A percentile compares a stretch with the other conserved stretches of the same genome.
Evolutionary conservation across 176 grass and related monocot genomes (phyloP).

Genomic region (Carex pumila): DNA sequence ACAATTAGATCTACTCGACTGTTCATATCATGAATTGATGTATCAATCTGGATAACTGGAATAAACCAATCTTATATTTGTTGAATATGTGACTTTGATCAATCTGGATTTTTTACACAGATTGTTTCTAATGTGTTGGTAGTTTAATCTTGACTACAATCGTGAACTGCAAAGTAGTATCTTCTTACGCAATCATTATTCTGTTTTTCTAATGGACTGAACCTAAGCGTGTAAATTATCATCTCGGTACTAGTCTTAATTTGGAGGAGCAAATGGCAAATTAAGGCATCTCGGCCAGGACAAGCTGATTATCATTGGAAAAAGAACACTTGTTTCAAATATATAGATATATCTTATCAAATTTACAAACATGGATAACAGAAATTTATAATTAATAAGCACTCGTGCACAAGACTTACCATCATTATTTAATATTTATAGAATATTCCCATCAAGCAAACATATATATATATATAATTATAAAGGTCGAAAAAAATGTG

Average conservation of each 20-base stretch:
- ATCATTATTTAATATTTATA: not conserved
- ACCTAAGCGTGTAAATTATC: not conserved
- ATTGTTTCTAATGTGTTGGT: too few relatives aligned
- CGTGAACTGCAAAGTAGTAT: too few relatives aligned
- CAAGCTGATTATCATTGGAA: not conserved
- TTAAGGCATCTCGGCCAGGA: too few relatives aligned
- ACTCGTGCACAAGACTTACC: not conserved
- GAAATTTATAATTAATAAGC: not conserved
- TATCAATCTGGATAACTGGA: too few relatives aligned
- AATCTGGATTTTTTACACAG: too few relatives aligned
- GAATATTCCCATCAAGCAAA: not conserved
- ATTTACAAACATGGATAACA: not conserved
- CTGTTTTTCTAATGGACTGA: not conserved
- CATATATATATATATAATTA: not conserved
- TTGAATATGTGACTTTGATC: too few relatives aligned
- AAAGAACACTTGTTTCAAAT: not conserved
- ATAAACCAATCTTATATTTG: too few relatives aligned
- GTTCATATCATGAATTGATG: too few relatives aligned
- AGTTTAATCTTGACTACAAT: too few relatives aligned
- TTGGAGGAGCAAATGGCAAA: too few relatives aligned
- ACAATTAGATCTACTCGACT: too few relatives aligned
- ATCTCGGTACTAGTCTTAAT: not conserved
- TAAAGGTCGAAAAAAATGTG: not conserved
- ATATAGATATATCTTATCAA: not conserved
- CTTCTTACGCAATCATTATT: too few relatives aligned